phyloP scores from a whole-genome alignment of 305 asterid genomes.

The Rubia tinctorum region DNA sequence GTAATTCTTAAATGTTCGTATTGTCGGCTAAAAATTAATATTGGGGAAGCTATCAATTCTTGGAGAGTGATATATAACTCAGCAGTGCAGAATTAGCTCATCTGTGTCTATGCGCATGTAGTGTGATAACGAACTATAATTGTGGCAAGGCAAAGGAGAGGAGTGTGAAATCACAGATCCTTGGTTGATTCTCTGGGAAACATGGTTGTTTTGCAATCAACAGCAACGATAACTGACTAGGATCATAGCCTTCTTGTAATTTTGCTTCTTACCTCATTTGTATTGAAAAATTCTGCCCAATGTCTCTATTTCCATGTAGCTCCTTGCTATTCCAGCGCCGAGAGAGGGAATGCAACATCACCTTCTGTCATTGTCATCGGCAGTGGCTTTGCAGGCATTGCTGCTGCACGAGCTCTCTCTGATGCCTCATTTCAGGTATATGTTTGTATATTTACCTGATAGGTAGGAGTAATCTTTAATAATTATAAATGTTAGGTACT shows the following conservation, averaged over 20 bases:
- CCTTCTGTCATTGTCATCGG: constrained; percentile 88
- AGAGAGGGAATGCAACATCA: constrained; percentile 45
- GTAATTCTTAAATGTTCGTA: neutral
- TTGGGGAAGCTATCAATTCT: neutral
- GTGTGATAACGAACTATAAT: neutral
- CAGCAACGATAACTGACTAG: neutral
- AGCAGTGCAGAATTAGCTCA: no score
- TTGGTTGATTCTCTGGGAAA: no score
- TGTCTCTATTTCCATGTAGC: constrained; percentile 28
- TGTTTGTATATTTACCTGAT: neutral
- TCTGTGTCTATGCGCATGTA: no score
- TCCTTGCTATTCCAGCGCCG: constrained; percentile 51
- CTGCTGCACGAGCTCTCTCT: constrained; percentile 82
- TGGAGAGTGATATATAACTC: neutral
- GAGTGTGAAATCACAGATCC: neutral
- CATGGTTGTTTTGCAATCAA: neutral
- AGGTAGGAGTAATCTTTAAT: neutral
- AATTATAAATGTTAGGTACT: constrained; percentile 7
- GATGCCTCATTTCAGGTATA: constrained; percentile 84
- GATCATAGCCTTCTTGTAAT: neutral
- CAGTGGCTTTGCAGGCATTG: constrained; percentile 84
- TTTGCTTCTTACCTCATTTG: neutral
- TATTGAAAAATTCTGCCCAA: neutral
- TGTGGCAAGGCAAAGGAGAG: no score
- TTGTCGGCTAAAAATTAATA: neutral